Evolutionary conservation across 1,139 yeast genomes (phyloP), one percentile per base, ranked within the genome.

Genomic region (Suhomyces taliae): DNA sequence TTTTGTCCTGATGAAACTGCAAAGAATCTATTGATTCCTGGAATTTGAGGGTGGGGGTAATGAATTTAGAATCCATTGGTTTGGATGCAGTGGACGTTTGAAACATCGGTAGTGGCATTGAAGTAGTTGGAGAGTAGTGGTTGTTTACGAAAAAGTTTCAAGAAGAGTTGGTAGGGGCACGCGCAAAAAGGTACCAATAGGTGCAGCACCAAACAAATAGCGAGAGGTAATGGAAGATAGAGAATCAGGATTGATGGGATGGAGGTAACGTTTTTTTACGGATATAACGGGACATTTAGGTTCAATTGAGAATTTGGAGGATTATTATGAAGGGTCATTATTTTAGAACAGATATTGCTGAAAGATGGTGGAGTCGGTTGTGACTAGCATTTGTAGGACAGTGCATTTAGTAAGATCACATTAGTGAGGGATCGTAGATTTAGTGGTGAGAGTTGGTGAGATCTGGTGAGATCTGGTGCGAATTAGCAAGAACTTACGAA

Each of bases 21-120:
- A 71, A 56, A 10, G 72, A 56, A 43, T 67, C 73, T 33, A 58
- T 52, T 10, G 67, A 64, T 45, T 69, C 74, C 41, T 63, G 63
- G 41, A 69, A 56, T 39, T 65, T 64, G 45, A 74, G 57, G 4
- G 77, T 69, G 7, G 78, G 76, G 15, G 67, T 53, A 36, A 74
- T 64, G 53, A 62, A 65, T 51, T 64, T 68, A 40, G 65, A 48
- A 34, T 53, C 59, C 40, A 40, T 40, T 31, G 51, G 51, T 36
- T 48, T 43, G 34, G 40, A 42, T 37, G 44, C 31, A 33, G 45
- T 39, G 34, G 40, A 42, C 37, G 44, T 27, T 80, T 86, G 62
- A 81, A 76, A 43, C 97, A 90, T 64, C 32, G 32, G 32, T 29
- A 29, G 32, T 9, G 32, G 32, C 32, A 29, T 29, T 29, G 32